Percentiles rank a stretch among this genome's conserved stretches.
Evolutionary conservation across 805 yeast genomes (phyloP).

Genomic region (Isabelozyma pseudorhagii): DNA sequence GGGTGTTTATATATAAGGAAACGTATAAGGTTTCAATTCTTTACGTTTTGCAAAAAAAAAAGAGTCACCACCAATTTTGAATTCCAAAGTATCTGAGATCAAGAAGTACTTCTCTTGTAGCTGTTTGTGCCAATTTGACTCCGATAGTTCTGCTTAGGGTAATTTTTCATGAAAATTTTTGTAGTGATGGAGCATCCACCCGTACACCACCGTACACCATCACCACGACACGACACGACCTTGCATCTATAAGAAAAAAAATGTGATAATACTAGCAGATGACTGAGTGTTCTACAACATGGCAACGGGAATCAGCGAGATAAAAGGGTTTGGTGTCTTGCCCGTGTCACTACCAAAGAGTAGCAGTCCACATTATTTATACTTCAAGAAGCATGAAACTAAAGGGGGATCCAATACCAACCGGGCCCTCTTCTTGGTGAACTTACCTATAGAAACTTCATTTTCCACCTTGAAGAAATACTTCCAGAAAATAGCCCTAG

Average conservation of each 20-base stretch:
- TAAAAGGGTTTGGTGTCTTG: conserved; percentile 56
- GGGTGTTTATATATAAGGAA: neutral
- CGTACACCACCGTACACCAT: neutral
- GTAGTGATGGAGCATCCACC: neutral
- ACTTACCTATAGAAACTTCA: conserved; percentile 66
- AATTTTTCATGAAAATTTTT: neutral
- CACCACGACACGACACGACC: neutral
- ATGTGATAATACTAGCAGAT: neutral
- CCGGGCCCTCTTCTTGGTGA: conserved; percentile 69
- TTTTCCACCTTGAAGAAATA: conserved; percentile 51
- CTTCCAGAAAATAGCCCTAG: conserved; percentile 58
- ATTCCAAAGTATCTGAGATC: neutral
- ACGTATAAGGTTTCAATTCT: neutral
- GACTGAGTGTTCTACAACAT: neutral
- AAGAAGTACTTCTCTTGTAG: neutral
- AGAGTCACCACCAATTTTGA: neutral
- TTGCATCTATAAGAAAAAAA: neutral
- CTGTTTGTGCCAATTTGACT: neutral
- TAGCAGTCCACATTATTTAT: conserved; percentile 53
- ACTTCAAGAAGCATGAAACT: conserved; percentile 59
- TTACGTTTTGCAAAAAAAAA: no score
- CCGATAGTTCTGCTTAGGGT: neutral
- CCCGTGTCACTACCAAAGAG: conserved; percentile 43
- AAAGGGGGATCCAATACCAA: conserved; percentile 40
- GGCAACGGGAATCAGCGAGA: conserved; percentile 27